Percentiles rank a stretch among this genome's conserved stretches.
Evolutionary conservation across 495 filamentous ascomycete species (phyloP).

Genomic region (Immersiella caudata): DNA sequence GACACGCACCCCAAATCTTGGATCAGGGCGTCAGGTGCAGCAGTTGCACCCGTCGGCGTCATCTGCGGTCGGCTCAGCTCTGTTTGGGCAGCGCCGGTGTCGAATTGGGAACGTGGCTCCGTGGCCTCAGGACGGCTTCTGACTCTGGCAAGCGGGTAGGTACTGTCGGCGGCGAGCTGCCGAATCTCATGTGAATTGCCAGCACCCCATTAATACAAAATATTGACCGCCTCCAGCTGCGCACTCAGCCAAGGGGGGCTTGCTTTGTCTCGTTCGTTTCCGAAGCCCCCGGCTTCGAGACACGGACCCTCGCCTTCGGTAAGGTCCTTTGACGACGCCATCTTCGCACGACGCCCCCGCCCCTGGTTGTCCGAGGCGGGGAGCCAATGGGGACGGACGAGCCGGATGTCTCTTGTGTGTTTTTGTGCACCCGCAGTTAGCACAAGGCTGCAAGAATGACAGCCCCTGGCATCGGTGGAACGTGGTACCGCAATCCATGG

Average conservation of each 20-base stretch:
- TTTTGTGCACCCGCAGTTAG: slow-evolving; percentile 24
- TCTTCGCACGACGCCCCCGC: slow-evolving; percentile 2
- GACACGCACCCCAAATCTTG: slow-evolving; percentile 26
- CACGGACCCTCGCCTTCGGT: slow-evolving; percentile 24
- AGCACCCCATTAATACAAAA: slow-evolving; percentile 5
- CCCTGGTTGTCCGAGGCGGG: neutral
- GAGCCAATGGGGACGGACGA: slow-evolving; percentile 20
- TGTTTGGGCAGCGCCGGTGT: neutral
- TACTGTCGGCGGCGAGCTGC: slow-evolving; percentile 7
- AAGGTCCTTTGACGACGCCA: slow-evolving; percentile 19
- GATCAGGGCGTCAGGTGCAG: slow-evolving; percentile 22
- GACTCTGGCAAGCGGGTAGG: neutral
- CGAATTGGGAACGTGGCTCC: neutral
- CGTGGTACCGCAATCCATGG: slow-evolving; percentile 15
- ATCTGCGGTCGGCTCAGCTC: neutral
- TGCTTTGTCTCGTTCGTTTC: slow-evolving; percentile 15
- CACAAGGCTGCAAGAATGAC: slow-evolving; percentile 27
- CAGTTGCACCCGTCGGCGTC: slow-evolving; percentile 14
- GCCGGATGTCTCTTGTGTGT: slow-evolving; percentile 21
- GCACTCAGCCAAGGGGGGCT: slow-evolving; percentile 7
- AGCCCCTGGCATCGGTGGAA: slow-evolving; percentile 7
- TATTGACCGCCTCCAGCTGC: slow-evolving; percentile 15
- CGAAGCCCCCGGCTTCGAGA: slow-evolving; percentile 18
- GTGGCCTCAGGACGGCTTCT: neutral
- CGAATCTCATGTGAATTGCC: slow-evolving; percentile 19